phyloP scores from a whole-genome alignment of 164 flowering plant species.

The Malania oleifera region DNA sequence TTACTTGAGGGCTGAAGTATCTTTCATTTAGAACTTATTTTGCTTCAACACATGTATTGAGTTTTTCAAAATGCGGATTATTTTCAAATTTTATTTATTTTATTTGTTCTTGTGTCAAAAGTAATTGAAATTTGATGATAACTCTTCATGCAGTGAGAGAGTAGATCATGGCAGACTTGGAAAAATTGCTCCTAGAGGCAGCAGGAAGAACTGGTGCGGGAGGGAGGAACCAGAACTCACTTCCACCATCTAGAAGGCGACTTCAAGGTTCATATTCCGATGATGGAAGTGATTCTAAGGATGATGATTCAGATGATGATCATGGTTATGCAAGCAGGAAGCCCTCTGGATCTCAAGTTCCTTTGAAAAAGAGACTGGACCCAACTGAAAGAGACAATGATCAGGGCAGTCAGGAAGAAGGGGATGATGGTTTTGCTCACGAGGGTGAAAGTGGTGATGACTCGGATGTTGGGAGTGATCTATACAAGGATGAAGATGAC shows the following conservation, averaged over 20 bases:
- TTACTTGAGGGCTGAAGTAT: neutral
- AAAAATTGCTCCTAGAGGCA: constrained; percentile 80
- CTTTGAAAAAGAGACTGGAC: constrained; percentile 84
- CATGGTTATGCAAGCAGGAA: constrained; percentile 59
- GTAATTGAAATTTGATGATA: too few relatives aligned
- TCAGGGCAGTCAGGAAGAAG: constrained; percentile 48
- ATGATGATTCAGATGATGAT: constrained; percentile 74
- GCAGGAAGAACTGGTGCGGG: constrained; percentile 70
- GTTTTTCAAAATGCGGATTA: too few relatives aligned
- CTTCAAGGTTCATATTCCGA: constrained; percentile 73
- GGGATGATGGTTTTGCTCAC: constrained; percentile 44
- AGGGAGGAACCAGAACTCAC: constrained; percentile 59
- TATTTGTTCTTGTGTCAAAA: too few relatives aligned
- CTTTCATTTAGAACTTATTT: too few relatives aligned
- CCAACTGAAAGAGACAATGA: constrained; percentile 65
- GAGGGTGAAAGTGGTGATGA: constrained; percentile 66
- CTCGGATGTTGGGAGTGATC: constrained; percentile 79
- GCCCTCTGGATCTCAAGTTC: constrained; percentile 79
- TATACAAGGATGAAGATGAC: constrained; percentile 81
- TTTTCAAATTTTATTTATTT: too few relatives aligned
- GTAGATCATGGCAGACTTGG: constrained; percentile 69
- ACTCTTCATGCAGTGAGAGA: neutral
- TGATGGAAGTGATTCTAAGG: constrained; percentile 82
- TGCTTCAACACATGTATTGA: too few relatives aligned
- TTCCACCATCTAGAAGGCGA: constrained; percentile 49